Base-by-base conservation (phyloP, 78 protist species). In the Dictyostelium intermedium region DNA sequence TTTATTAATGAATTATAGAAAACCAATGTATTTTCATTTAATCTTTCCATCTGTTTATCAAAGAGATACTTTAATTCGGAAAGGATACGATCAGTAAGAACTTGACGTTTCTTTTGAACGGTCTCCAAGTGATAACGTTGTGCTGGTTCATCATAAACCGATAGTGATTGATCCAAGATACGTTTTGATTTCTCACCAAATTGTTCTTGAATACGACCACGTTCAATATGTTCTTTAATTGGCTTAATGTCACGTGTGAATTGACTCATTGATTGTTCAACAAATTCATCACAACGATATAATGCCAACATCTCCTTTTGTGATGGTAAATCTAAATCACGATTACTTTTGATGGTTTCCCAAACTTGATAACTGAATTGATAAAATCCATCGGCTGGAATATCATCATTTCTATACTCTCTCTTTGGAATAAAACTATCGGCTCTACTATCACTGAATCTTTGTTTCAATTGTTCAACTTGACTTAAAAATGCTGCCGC, bases 281-380 rank as follows among this genome's bases (percentile, higher is more conserved):
- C 69, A 74, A 97, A 83, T 83, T 98, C 99, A n/a, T 96, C 98
- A 84, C 98, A 98, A 30, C 99, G 83, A 66, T 69, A 96, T 7
- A 45, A 47, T 23, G 99, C 99, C 14, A 98, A 50, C 98, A 98
- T 92, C 50, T 98, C 98, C 85, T 93, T 85, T 80, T 97, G 97
- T 23, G 98, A 34, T 27, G 99, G 99, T 2, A 98, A 47, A 79
- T 98, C 97, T 25, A 98, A 94, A 76, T 98, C 98, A 32, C 93
- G 97, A 91, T 98, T 98, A 72, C 60, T 13, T 60, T 96, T 78
- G 80, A 98, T 98, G 10, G 95, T 79, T 66, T 84, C 96, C 99
- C 99, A 98, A 4, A 97, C 91, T 32, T 78, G 61, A 43, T 30
- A 20, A 5, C 96, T 79, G 66, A 83, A 98, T 43, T 66, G 79